Percentiles rank a stretch among this genome's conserved stretches.
Evolutionary conservation across 495 filamentous ascomycete species (phyloP).

Genomic region (Penicillium mononematosum): DNA sequence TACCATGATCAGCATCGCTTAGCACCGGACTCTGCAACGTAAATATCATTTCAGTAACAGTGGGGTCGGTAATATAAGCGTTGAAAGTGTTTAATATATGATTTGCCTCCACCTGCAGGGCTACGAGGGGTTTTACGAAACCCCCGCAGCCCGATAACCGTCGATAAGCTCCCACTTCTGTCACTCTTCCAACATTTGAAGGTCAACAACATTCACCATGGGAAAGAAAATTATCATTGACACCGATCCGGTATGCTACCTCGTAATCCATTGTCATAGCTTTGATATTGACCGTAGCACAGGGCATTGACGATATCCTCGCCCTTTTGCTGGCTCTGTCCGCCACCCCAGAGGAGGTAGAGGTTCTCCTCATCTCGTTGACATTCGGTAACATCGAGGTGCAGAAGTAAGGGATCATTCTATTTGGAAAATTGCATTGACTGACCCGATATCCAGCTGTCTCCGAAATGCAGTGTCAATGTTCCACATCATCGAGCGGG

Average conservation of each 20-base stretch:
- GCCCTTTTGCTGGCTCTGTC: conserved; percentile 83
- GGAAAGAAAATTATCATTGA: conserved; percentile 83
- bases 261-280: background rate
- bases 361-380: conserved; percentile 83
- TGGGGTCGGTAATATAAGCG: background rate
- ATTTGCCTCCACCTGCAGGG: background rate
- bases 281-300: background rate
- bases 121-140: conserved; percentile 2
- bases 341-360: conserved; percentile 78
- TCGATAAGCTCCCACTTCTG: conserved; percentile 18
- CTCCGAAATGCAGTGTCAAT: conserved; percentile 86
- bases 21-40: background rate
- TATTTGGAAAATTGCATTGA: background rate
- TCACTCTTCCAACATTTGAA: background rate
- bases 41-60: background rate
- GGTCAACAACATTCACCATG: conserved; percentile 13
- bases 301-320: conserved; percentile 91
- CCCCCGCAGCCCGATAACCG: conserved; percentile 15
- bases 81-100: background rate
- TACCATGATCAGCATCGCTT: background rate
- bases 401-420: conserved; percentile 52
- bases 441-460: conserved; percentile 53
- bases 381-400: conserved; percentile 92
- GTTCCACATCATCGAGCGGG: conserved; percentile 89
- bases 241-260: conserved; percentile 69